A percentile compares a stretch with the other conserved stretches of the same genome.
These are phyloP conservation scores for Nemania sp. DNA, from an alignment of 2,329 filamentous ascomycete species.

Conservation along the genomic window DNA sequence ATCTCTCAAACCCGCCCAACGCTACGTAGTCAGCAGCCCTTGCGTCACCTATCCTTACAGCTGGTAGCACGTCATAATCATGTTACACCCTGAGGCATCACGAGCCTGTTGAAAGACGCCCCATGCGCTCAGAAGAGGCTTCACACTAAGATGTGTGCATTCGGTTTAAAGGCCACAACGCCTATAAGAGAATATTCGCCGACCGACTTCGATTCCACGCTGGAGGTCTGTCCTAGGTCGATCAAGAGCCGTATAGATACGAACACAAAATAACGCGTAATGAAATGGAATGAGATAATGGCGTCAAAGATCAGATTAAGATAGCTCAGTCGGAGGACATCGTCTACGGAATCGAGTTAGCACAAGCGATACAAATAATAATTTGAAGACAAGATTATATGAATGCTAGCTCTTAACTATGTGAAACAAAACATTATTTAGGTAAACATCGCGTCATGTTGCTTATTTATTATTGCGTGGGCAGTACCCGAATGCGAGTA, in stretches of 20 bases:
- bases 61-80: not conserved
- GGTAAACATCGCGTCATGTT: not conserved
- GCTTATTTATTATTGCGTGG: not conserved
- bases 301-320: not conserved
- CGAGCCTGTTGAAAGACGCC: not conserved
- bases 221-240: not conserved
- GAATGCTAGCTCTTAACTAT: not conserved
- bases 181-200: not conserved
- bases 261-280: slow-evolving; percentile 21
- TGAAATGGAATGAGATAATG: slow-evolving; percentile 1
- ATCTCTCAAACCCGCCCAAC: not conserved
- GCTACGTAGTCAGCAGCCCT: not conserved
- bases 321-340: not conserved
- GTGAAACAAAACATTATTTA: not conserved
- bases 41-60: not conserved
- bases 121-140: not conserved
- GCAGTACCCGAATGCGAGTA: not conserved
- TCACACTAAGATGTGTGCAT: not conserved
- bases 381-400: not conserved
- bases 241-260: not conserved
- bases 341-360: not conserved
- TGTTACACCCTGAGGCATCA: not conserved
- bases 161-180: not conserved
- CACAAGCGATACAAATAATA: not conserved
- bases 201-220: not conserved